phyloP scores from a whole-genome alignment of 495 filamentous ascomycete genomes.

The Trichoderma parareesei region DNA sequence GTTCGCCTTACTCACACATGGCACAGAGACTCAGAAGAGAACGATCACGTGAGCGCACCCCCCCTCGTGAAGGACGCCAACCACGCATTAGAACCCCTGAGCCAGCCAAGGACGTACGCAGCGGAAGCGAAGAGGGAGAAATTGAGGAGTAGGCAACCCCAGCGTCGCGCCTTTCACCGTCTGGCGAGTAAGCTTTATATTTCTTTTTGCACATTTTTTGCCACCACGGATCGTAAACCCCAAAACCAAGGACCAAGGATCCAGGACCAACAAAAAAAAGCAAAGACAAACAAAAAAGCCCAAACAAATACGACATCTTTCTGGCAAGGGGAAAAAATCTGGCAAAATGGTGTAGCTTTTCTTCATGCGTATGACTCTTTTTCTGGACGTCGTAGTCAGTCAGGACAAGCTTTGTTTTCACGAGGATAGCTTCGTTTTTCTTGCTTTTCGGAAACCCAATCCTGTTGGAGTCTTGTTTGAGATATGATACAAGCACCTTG shows the following conservation, averaged over 20 bases:
- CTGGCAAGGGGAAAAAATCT: background rate
- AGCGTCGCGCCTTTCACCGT: background rate
- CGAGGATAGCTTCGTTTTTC: background rate
- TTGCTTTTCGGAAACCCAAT: background rate
- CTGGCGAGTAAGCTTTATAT: slow-evolving; percentile 2
- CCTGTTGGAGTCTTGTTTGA: too few species aligned
- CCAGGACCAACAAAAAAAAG: too few species aligned
- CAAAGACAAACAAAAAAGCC: too few species aligned
- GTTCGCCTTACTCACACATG: slow-evolving; percentile 15
- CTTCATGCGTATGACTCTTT: background rate
- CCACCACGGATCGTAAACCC: background rate
- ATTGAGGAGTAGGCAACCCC: slow-evolving; percentile 69
- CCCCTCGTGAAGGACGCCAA: slow-evolving; percentile 44
- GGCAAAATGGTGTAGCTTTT: slow-evolving; percentile 1
- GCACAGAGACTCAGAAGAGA: slow-evolving; percentile 54
- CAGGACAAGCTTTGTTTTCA: slow-evolving; percentile 13
- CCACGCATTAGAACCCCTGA: slow-evolving; percentile 42
- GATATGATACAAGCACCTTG: too few species aligned
- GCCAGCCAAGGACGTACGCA: slow-evolving; percentile 48
- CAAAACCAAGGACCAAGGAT: too few species aligned
- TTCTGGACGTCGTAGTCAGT: slow-evolving; percentile 7
- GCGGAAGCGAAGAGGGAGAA: slow-evolving; percentile 95
- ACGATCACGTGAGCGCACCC: slow-evolving; percentile 51
- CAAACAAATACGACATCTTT: too few species aligned
- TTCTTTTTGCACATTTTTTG: background rate